Conservation (phyloP, 1,284 basidiomycete species). For the Microbotryum intermedium region DNA sequence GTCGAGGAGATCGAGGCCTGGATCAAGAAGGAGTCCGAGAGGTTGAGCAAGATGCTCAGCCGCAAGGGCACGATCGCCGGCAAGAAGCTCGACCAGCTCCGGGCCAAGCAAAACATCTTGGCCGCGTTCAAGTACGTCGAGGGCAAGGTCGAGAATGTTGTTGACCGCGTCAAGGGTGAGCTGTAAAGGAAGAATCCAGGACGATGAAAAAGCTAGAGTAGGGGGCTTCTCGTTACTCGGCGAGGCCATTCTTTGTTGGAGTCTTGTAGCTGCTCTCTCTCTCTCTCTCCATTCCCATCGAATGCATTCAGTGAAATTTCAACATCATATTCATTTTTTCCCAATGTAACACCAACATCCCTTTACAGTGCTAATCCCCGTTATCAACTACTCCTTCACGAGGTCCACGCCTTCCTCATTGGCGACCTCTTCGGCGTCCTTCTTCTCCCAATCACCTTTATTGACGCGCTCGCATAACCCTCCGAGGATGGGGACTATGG, state of each 20-base stretch:
- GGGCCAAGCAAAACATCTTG: conserved; percentile 67
- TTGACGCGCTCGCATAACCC: conserved; percentile 30
- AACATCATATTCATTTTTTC: no score
- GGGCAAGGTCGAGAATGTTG: conserved; percentile 13
- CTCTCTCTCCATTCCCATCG: no score
- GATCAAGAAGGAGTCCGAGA: conserved; percentile 72
- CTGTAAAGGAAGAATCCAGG: conserved; percentile 19
- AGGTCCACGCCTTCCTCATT: no score
- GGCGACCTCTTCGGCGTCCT: neutral
- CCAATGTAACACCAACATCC: no score
- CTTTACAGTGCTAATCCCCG: no score
- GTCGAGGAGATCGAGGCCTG: conserved; percentile 57
- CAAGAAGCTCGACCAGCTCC: conserved; percentile 84
- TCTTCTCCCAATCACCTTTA: conserved; percentile 1
- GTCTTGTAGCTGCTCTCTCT: no score
- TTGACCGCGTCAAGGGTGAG: conserved; percentile 33
- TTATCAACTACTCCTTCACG: no score
- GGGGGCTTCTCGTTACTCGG: no score
- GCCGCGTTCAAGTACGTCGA: conserved; percentile 26
- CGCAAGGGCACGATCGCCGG: conserved; percentile 60
- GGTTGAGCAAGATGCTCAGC: conserved; percentile 50
- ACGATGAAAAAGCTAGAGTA: no score
- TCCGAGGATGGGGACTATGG: conserved; percentile 34
- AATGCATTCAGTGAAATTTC: no score
- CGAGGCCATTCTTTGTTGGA: no score